These are phyloP conservation scores for Raphanus hybrid DNA, from an alignment of 441 rosid genomes.

Conservation along the genomic window DNA sequence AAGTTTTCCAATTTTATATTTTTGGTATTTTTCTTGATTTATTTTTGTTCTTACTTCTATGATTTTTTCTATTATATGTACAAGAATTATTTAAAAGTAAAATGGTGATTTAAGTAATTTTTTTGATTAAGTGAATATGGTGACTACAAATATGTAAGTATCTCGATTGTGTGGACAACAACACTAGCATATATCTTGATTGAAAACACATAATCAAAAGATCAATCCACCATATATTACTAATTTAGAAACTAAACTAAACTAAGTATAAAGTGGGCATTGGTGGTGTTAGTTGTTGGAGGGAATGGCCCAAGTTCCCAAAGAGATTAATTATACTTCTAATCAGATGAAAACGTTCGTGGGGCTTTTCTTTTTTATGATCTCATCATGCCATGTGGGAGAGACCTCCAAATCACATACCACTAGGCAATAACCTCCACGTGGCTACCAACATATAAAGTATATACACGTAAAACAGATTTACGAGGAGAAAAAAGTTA, in stretches of 20 bases:
- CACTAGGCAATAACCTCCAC: constrained; percentile 43
- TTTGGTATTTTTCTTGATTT: neutral
- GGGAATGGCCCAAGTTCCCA: constrained; percentile 92
- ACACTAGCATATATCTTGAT: neutral
- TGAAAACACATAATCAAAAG: constrained; percentile 13
- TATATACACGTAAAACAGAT: constrained; percentile 5
- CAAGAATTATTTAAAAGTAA: constrained; percentile 7
- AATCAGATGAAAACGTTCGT: constrained; percentile 48
- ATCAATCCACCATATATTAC: neutral
- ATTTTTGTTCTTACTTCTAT: neutral
- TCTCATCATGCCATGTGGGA: constrained; percentile 55
- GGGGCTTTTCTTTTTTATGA: constrained; percentile 51
- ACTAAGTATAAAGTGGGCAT: constrained; percentile 20
- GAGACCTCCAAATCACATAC: constrained; percentile 51
- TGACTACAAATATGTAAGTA: neutral
- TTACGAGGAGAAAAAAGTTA: constrained; percentile 2
- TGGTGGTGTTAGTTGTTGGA: constrained; percentile 42
- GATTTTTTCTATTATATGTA: neutral
- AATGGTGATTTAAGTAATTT: neutral
- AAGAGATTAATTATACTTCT: constrained; percentile 60
- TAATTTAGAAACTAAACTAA: constrained; percentile 2
- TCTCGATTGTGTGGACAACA: neutral
- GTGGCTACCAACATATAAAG: constrained; percentile 1
- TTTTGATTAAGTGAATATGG: neutral
- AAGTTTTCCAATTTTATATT: neutral